phyloP scores from a whole-genome alignment of 345 rosid species.

The Excoecaria agallocha region DNA sequence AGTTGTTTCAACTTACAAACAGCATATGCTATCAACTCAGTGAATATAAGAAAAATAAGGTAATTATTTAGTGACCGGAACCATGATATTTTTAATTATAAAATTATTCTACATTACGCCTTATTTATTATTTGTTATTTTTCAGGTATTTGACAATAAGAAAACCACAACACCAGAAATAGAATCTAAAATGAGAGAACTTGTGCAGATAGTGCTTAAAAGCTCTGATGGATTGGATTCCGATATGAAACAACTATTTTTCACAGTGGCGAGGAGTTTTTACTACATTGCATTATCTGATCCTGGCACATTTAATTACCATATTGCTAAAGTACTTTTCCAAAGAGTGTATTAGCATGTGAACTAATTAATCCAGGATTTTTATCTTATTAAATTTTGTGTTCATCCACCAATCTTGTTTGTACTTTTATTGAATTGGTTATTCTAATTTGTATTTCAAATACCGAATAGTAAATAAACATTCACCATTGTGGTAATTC shows the following conservation, averaged over 20 bases:
- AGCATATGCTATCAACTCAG: constrained; percentile 34
- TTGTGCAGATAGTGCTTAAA: constrained; percentile 50
- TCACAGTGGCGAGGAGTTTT: constrained; percentile 57
- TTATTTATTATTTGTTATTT: not conserved
- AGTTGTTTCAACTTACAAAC: constrained; percentile 47
- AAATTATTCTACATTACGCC: no score
- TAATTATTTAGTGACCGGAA: not conserved
- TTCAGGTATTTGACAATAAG: constrained; percentile 31
- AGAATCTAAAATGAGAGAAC: constrained; percentile 64
- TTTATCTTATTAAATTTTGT: no score
- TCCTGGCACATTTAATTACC: constrained; percentile 43
- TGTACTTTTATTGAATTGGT: no score
- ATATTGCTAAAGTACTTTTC: constrained; percentile 69
- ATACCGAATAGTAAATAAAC: no score
- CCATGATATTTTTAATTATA: no score
- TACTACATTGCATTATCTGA: constrained; percentile 64
- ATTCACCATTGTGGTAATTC: no score
- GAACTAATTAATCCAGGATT: no score
- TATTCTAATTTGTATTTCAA: no score
- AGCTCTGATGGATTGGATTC: constrained; percentile 22
- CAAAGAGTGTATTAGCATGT: constrained; percentile 33
- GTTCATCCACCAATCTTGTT: no score
- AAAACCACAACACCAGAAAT: constrained; percentile 28
- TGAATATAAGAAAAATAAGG: constrained; percentile 41
- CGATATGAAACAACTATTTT: constrained; percentile 50